phyloP scores from a whole-genome alignment of 1,284 basidiomycete species.

The Ustilago xerochloae region DNA sequence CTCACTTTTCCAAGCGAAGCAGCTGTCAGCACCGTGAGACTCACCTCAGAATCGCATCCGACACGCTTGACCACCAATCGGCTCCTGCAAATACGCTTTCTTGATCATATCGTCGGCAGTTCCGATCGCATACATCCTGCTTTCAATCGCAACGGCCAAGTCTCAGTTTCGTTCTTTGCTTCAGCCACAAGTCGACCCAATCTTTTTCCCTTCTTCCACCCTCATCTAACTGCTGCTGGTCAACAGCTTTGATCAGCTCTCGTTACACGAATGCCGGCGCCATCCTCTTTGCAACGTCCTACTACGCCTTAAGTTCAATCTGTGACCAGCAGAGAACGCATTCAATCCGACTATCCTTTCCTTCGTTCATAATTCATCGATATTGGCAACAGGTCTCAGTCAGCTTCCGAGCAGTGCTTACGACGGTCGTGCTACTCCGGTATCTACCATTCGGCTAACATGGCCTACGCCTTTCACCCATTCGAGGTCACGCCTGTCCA shows the following conservation, averaged over 20 bases:
- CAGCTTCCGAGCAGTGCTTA: no score
- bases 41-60: no score
- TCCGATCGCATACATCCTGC: constrained; percentile 1
- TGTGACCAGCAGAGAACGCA: not conserved
- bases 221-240: not conserved
- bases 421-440: no score
- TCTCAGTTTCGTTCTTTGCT: not conserved
- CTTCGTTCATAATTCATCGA: no score
- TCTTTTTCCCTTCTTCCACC: no score
- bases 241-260: constrained; percentile 12
- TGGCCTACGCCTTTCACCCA: constrained; percentile 57
- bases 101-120: not conserved
- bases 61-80: not conserved
- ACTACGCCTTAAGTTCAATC: constrained; percentile 5
- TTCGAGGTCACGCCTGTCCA: constrained; percentile 65
- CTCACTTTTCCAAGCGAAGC: no score
- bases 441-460: constrained; percentile 18
- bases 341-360: no score
- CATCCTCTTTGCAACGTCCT: constrained; percentile 25
- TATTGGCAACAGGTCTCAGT: no score
- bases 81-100: not conserved
- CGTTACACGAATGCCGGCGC: constrained; percentile 26
- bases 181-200: no score
- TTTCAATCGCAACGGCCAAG: not conserved
- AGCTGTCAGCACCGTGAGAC: no score